Evolutionary conservation across 2,329 filamentous ascomycete genomes (phyloP).

Genomic region (Venturia asperata): DNA sequence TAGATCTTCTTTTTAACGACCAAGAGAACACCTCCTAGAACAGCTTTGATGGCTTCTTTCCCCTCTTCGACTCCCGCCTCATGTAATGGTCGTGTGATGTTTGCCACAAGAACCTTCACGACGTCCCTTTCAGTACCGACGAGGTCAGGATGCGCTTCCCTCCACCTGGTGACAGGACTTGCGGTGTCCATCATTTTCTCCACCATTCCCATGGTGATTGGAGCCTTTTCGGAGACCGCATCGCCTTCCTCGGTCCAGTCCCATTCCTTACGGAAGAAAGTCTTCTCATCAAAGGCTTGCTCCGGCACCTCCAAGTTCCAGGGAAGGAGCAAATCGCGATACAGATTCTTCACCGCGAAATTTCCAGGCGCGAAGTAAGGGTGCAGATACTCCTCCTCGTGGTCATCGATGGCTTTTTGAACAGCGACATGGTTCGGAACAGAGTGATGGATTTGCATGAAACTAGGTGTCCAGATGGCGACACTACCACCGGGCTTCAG

Average conservation of each 20-base stretch:
- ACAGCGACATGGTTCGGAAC: constrained; percentile 39
- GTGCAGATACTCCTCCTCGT: constrained; percentile 33
- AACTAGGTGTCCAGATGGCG: constrained; percentile 43
- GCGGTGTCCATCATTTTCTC: constrained; percentile 34
- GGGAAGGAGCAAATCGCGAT: constrained; percentile 41
- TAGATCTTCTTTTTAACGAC: constrained; percentile 22
- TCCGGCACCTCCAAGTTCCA: constrained; percentile 39
- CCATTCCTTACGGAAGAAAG: constrained; percentile 34
- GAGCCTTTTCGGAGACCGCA: constrained; percentile 22
- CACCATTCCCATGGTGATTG: constrained; percentile 30
- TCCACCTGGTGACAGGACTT: constrained; percentile 40
- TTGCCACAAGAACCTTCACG: constrained; percentile 28
- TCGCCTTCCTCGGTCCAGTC: constrained; percentile 34
- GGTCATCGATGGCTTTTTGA: constrained; percentile 30
- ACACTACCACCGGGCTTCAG: constrained; percentile 50
- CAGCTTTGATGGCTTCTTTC: constrained; percentile 23
- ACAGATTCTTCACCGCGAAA: constrained; percentile 34
- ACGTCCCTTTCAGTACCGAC: constrained; percentile 38
- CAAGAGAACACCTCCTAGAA: neutral
- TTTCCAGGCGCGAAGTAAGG: constrained; percentile 41
- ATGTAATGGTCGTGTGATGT: constrained; percentile 23
- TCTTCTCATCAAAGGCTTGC: constrained; percentile 34
- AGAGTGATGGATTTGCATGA: constrained; percentile 27
- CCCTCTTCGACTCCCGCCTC: constrained; percentile 27
- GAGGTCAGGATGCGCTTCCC: constrained; percentile 38